Percentiles rank a stretch among this genome's conserved stretches.
phyloP scores from a whole-genome alignment of 345 rosid genomes.

The Brassica rapa region DNA sequence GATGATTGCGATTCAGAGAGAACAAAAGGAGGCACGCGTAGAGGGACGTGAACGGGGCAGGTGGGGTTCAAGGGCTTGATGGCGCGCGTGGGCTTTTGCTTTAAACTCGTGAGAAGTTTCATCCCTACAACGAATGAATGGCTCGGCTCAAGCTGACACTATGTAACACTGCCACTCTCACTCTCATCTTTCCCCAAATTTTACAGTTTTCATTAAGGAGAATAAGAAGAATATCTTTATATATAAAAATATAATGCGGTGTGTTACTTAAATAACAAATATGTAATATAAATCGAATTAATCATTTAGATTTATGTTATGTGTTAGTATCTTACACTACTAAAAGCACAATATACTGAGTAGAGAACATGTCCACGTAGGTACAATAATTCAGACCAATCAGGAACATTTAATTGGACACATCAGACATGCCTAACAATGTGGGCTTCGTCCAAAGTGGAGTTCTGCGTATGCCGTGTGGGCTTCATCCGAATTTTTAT shows the following conservation, averaged over 20 bases:
- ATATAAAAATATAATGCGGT: neutral
- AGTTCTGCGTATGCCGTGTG: no score
- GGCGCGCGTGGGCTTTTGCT: constrained; percentile 36
- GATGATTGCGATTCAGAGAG: constrained; percentile 16
- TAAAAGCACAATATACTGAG: no score
- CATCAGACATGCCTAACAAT: no score
- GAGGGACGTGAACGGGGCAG: constrained; percentile 5
- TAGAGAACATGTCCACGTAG: no score
- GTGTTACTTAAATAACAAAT: neutral
- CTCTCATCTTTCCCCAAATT: constrained; percentile 4
- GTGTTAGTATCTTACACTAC: no score
- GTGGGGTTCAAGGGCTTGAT: constrained; percentile 29
- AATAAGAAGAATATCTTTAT: neutral
- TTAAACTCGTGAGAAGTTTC: constrained; percentile 32
- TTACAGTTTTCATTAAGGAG: constrained; percentile 8
- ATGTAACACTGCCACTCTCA: constrained; percentile 11
- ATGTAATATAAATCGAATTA: neutral
- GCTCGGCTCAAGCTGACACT: constrained; percentile 26
- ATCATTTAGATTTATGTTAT: neutral
- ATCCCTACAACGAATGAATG: neutral
- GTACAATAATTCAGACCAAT: no score
- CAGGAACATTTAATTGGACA: no score
- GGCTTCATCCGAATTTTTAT: no score
- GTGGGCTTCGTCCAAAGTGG: no score
- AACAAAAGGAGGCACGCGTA: constrained; percentile 15